Evolutionary conservation across 352 stramenopile genomes (phyloP).

Genomic region (Bremia lactucae): DNA sequence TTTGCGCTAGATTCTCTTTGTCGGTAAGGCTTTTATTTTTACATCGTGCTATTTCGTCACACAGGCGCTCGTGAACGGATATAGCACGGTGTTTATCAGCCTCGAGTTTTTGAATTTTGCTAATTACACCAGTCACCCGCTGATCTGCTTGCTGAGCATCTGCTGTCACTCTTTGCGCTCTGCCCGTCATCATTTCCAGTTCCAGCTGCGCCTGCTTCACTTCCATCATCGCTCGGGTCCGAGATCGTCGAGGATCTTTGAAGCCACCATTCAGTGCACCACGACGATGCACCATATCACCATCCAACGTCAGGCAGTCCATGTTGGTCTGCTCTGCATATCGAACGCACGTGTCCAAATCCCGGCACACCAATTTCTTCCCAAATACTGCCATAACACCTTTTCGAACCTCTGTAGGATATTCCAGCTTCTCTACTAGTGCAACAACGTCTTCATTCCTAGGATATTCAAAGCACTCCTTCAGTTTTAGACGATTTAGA

Average conservation of each 20-base stretch:
- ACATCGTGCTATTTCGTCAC: slow-evolving; percentile 73
- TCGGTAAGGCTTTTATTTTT: slow-evolving; percentile 63
- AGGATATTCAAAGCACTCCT: slow-evolving; percentile 64
- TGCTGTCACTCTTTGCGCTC: slow-evolving; percentile 77
- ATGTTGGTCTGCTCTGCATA: slow-evolving; percentile 83
- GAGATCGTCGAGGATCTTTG: slow-evolving; percentile 83
- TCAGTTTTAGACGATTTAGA: slow-evolving; percentile 85
- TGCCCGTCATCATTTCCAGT: slow-evolving; percentile 54
- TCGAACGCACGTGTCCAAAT: slow-evolving; percentile 84
- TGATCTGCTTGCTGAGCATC: slow-evolving; percentile 87
- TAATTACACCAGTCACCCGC: slow-evolving; percentile 71
- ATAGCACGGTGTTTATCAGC: slow-evolving; percentile 64
- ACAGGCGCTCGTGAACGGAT: slow-evolving; percentile 62
- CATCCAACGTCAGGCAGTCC: slow-evolving; percentile 97
- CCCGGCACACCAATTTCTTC: slow-evolving; percentile 93
- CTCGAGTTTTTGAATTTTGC: slow-evolving; percentile 79
- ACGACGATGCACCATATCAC: slow-evolving; percentile 94
- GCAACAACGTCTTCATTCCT: slow-evolving; percentile 76
- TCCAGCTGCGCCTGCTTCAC: slow-evolving; percentile 67
- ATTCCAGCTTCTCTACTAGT: slow-evolving; percentile 82
- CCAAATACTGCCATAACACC: slow-evolving; percentile 95
- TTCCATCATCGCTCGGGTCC: slow-evolving; percentile 72
- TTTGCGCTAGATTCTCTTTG: slow-evolving; percentile 39
- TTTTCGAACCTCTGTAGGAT: slow-evolving; percentile 72
- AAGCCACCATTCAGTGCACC: slow-evolving; percentile 96